phyloP scores from a whole-genome alignment of 2,329 filamentous ascomycete species.

The Ophiognomonia clavigignenti-juglandacearum region DNA sequence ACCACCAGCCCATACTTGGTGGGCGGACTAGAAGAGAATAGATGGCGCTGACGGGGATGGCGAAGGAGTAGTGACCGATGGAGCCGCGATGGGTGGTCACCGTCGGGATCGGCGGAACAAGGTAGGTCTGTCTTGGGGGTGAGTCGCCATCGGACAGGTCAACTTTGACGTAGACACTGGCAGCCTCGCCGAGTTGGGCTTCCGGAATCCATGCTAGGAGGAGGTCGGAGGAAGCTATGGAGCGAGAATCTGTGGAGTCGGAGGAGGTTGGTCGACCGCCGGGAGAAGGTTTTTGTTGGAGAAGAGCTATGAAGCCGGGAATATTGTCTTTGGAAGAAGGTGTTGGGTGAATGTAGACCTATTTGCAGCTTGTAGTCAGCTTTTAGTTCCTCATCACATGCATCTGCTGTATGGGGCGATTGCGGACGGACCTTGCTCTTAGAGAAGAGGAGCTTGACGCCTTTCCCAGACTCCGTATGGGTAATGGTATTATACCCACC shows the following conservation, averaged over 20 bases:
- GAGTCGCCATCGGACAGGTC: slow-evolving; percentile 79
- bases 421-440: slow-evolving; percentile 78
- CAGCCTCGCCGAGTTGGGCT: slow-evolving; percentile 76
- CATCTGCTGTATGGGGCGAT: background rate
- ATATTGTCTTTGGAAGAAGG: slow-evolving; percentile 95
- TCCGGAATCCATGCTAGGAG: slow-evolving; percentile 94
- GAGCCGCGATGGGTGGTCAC: slow-evolving; percentile 70
- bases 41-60: slow-evolving; percentile 81
- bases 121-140: slow-evolving; percentile 78
- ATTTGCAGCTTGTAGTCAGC: slow-evolving; percentile 18
- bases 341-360: slow-evolving; percentile 95
- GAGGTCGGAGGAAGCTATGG: slow-evolving; percentile 62
- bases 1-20: slow-evolving; percentile 97
- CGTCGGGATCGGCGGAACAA: slow-evolving; percentile 87
- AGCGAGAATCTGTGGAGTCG: slow-evolving; percentile 32
- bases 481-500: slow-evolving; percentile 92
- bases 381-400: background rate
- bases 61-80: slow-evolving; percentile 81
- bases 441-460: slow-evolving; percentile 89
- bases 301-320: slow-evolving; percentile 82
- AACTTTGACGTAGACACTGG: slow-evolving; percentile 90
- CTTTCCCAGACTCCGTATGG: slow-evolving; percentile 68
- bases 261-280: slow-evolving; percentile 37
- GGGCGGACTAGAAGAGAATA: slow-evolving; percentile 88
- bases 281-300: slow-evolving; percentile 72